Conservation (phyloP, 495 filamentous ascomycete genomes). For the Cladorrhinum samala region DNA sequence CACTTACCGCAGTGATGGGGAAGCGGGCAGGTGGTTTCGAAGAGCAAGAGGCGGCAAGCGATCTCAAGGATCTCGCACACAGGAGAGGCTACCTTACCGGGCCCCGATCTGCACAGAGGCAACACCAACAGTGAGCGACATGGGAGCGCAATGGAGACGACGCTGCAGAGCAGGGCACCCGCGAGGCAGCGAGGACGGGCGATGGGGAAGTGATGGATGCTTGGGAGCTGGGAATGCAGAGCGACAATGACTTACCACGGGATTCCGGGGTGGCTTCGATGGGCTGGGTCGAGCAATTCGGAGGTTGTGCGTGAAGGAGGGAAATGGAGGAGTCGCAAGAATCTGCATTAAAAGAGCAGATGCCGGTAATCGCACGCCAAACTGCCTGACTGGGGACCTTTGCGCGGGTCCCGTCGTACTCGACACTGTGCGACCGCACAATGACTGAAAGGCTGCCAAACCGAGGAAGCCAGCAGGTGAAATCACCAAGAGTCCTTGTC, state of each 20-base stretch:
- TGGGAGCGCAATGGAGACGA: conserved; percentile 5
- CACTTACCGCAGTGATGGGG: conserved; percentile 33
- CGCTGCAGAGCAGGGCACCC: conserved; percentile 1
- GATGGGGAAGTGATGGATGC: neutral
- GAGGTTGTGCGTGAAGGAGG: conserved; percentile 25
- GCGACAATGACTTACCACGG: conserved; percentile 22
- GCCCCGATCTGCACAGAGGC: conserved; percentile 6
- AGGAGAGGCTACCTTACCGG: conserved; percentile 8
- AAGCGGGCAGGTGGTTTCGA: conserved; percentile 32
- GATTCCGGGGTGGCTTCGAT: conserved; percentile 21
- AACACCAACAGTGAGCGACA: conserved; percentile 17
- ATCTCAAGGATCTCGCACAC: conserved; percentile 20
- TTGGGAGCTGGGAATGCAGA: conserved; percentile 5
- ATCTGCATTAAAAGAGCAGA: conserved; percentile 27
- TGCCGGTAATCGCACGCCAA: conserved; percentile 26
- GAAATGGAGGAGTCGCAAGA: conserved; percentile 29
- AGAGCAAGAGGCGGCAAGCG: conserved; percentile 15
- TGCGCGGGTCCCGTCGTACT: conserved; percentile 10
- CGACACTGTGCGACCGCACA: conserved; percentile 22
- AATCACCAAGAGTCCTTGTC: too few relatives aligned
- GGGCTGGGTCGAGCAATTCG: conserved; percentile 25
- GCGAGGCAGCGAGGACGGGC: conserved; percentile 1
- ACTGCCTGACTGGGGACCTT: conserved; percentile 1
- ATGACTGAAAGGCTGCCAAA: neutral
- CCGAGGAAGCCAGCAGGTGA: neutral